Conservation (phyloP, 2,329 filamentous ascomycete genomes). For the Grosmannia penicillata region DNA sequence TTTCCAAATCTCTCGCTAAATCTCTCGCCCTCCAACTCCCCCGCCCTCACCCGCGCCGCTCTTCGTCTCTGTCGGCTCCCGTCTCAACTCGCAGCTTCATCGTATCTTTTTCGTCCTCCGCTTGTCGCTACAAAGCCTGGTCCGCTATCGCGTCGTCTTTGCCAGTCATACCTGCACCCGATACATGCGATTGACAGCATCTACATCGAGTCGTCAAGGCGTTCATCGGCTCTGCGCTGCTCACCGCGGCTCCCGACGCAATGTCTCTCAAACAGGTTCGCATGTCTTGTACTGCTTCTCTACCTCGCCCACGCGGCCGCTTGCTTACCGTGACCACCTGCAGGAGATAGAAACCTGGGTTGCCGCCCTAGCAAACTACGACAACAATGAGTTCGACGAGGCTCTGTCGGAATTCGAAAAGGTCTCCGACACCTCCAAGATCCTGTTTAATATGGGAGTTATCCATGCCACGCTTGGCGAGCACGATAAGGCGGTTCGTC, state of each 20-base stretch:
- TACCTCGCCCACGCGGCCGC: too few relatives aligned
- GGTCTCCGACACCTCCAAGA: conserved; percentile 93
- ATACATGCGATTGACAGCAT: too few relatives aligned
- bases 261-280: conserved; percentile 2
- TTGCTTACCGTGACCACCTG: too few relatives aligned
- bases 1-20: not conserved
- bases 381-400: conserved; percentile 94
- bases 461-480: conserved; percentile 94
- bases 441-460: conserved; percentile 95
- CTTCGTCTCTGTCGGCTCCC: not conserved
- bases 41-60: not conserved
- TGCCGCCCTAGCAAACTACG: conserved; percentile 75
- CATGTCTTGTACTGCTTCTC: not conserved
- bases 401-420: conserved; percentile 68
- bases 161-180: too few relatives aligned
- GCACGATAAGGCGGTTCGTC: conserved; percentile 81
- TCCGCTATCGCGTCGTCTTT: too few relatives aligned
- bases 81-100: not conserved
- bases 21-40: not conserved
- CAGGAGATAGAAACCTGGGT: conserved; percentile 99
- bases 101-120: not conserved
- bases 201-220: too few relatives aligned
- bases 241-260: not conserved
- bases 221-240: too few relatives aligned
- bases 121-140: too few relatives aligned